Evolutionary conservation across 441 rosid genomes (phyloP).

Genomic region (California macrophylla): DNA sequence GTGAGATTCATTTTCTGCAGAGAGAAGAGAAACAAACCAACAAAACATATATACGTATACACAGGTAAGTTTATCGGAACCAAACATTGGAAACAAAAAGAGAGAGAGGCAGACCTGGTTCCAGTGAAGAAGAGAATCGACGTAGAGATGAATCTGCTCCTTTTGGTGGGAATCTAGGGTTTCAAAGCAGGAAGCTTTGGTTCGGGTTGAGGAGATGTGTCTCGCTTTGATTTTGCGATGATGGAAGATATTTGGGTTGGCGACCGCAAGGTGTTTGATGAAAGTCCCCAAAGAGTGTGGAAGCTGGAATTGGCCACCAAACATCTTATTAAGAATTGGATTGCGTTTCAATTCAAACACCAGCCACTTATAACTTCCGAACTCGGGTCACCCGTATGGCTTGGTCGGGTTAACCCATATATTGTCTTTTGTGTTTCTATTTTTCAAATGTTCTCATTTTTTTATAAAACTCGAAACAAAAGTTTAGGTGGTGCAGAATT

Average conservation of each 20-base stretch:
- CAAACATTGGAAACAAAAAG: not conserved
- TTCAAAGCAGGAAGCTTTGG: constrained; percentile 31
- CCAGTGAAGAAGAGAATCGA: constrained; percentile 66
- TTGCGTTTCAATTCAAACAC: not conserved
- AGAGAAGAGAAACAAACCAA: not conserved
- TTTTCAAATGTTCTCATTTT: no score
- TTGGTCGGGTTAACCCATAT: not conserved
- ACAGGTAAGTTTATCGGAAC: not conserved
- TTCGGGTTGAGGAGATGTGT: constrained; percentile 12
- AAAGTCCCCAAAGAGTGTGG: constrained; percentile 43
- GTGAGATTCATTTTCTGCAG: constrained; percentile 78
- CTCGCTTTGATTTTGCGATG: constrained; percentile 14
- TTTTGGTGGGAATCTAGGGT: constrained; percentile 43
- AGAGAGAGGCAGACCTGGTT: constrained; percentile 45
- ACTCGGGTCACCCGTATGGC: not conserved
- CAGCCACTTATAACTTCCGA: not conserved
- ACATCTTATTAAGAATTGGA: no score
- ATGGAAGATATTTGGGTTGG: constrained; percentile 15
- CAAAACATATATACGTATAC: not conserved
- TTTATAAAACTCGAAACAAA: no score
- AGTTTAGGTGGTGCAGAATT: no score
- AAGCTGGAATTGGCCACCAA: no score
- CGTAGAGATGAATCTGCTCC: constrained; percentile 51
- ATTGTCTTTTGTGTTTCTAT: no score
- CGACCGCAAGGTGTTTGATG: constrained; percentile 51